These are phyloP conservation scores for Candida sakaeoensis DNA, from an alignment of 805 yeast genomes.

Conservation along the genomic window DNA sequence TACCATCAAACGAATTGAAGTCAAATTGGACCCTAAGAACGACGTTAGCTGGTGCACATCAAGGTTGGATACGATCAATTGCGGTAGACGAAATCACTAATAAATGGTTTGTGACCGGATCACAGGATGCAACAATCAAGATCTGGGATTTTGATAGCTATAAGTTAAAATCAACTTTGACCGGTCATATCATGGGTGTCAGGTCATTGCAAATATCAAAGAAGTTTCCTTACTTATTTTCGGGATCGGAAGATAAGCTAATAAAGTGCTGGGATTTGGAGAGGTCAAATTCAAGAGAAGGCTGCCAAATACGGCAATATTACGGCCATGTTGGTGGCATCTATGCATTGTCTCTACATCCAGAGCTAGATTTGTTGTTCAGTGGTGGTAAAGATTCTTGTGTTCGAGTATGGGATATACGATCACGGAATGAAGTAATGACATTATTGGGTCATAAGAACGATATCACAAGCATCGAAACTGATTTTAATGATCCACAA, in stretches of 20 bases:
- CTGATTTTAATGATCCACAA: conserved; percentile 80
- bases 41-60: conserved; percentile 78
- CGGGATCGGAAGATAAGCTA: conserved; percentile 90
- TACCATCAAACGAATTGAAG: neutral
- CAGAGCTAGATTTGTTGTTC: conserved; percentile 75
- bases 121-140: conserved; percentile 83
- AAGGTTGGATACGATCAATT: conserved; percentile 88
- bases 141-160: conserved; percentile 82
- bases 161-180: conserved; percentile 64
- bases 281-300: conserved; percentile 56
- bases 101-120: conserved; percentile 89
- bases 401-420: conserved; percentile 89
- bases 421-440: conserved; percentile 72
- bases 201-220: conserved; percentile 70
- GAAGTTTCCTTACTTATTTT: conserved; percentile 82
- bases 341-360: conserved; percentile 79
- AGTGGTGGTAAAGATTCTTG: conserved; percentile 90
- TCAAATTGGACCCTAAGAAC: conserved; percentile 60
- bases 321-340: conserved; percentile 94
- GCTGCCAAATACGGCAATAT: conserved; percentile 67
- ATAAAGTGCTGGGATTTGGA: conserved; percentile 97
- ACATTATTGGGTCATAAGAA: conserved; percentile 78
- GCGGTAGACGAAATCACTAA: conserved; percentile 77
- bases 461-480: conserved; percentile 64
- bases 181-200: conserved; percentile 91